These are phyloP conservation scores for Mortierella sp. DNA, from an alignment of 371 early-diverging fungal genomes.

Conservation along the genomic window DNA sequence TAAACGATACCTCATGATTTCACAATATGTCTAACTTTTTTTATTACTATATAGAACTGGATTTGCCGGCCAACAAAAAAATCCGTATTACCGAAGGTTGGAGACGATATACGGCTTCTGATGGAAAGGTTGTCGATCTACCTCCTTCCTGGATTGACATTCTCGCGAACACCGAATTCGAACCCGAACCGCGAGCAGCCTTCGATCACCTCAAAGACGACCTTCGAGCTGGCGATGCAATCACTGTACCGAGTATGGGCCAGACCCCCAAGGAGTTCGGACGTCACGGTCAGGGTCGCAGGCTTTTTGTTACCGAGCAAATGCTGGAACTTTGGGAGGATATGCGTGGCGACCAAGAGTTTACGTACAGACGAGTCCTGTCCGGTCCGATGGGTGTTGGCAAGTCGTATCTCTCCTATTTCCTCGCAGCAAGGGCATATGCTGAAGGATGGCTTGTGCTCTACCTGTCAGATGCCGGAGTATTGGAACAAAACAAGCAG, in stretches of 20 bases:
- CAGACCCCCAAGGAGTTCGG: slow-evolving; percentile 34
- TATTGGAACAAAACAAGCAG: background rate
- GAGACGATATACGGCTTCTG: slow-evolving; percentile 25
- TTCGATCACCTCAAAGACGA: slow-evolving; percentile 20
- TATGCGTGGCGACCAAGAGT: slow-evolving; percentile 19
- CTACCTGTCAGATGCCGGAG: slow-evolving; percentile 31
- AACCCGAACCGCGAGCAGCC: slow-evolving; percentile 9
- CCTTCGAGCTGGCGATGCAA: slow-evolving; percentile 22
- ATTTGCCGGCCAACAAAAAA: slow-evolving; percentile 28
- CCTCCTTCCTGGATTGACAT: slow-evolving; percentile 20
- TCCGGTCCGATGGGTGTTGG: slow-evolving; percentile 42
- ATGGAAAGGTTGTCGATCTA: slow-evolving; percentile 19
- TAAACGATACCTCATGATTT: slow-evolving; percentile 10
- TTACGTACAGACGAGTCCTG: slow-evolving; percentile 24
- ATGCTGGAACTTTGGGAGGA: slow-evolving; percentile 42
- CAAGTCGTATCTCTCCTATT: slow-evolving; percentile 37
- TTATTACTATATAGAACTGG: slow-evolving; percentile 20
- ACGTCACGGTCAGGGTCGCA: slow-evolving; percentile 3
- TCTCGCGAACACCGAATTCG: slow-evolving; percentile 10
- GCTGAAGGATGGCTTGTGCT: slow-evolving; percentile 25
- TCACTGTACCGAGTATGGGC: slow-evolving; percentile 29
- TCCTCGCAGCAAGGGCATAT: slow-evolving; percentile 24
- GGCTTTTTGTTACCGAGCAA: slow-evolving; percentile 34
- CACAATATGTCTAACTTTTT: slow-evolving; percentile 8
- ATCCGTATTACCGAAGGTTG: slow-evolving; percentile 26